phyloP scores from a whole-genome alignment of 495 filamentous ascomycete genomes.

The Podospora fimiseda region DNA sequence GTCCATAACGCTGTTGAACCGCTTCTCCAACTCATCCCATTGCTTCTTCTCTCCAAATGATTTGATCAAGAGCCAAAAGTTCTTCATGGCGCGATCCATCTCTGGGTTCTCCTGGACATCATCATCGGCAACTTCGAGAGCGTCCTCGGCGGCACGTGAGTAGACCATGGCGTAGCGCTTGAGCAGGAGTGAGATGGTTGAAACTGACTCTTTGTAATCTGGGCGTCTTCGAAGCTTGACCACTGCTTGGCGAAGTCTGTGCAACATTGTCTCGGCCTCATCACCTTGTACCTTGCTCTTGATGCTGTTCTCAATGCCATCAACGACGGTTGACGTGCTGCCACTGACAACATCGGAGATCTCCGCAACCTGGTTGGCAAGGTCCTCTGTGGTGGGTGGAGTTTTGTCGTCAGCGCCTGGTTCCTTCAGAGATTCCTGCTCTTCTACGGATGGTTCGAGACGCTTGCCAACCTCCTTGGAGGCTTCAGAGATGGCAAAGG shows the following conservation, averaged over 20 bases:
- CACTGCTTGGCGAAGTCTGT: slow-evolving; percentile 72
- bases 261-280: slow-evolving; percentile 64
- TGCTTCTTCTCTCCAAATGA: slow-evolving; percentile 68
- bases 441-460: slow-evolving; percentile 58
- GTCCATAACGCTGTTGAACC: slow-evolving; percentile 60
- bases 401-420: slow-evolving; percentile 49
- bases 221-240: slow-evolving; percentile 63
- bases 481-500: slow-evolving; percentile 63
- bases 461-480: slow-evolving; percentile 67
- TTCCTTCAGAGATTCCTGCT: slow-evolving; percentile 51
- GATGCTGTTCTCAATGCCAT: slow-evolving; percentile 58
- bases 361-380: slow-evolving; percentile 56
- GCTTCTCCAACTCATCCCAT: slow-evolving; percentile 67
- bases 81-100: slow-evolving; percentile 65
- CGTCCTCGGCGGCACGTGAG: slow-evolving; percentile 59
- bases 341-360: slow-evolving; percentile 57
- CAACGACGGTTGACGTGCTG: slow-evolving; percentile 58
- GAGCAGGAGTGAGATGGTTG: slow-evolving; percentile 66
- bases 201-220: slow-evolving; percentile 81
- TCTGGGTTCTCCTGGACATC: slow-evolving; percentile 67
- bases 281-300: slow-evolving; percentile 61
- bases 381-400: slow-evolving; percentile 51
- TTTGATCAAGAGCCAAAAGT: slow-evolving; percentile 70
- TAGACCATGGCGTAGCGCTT: slow-evolving; percentile 74
- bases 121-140: slow-evolving; percentile 55